Conservation (phyloP, 306 rosid genomes). For the Begonia masoniana region DNA sequence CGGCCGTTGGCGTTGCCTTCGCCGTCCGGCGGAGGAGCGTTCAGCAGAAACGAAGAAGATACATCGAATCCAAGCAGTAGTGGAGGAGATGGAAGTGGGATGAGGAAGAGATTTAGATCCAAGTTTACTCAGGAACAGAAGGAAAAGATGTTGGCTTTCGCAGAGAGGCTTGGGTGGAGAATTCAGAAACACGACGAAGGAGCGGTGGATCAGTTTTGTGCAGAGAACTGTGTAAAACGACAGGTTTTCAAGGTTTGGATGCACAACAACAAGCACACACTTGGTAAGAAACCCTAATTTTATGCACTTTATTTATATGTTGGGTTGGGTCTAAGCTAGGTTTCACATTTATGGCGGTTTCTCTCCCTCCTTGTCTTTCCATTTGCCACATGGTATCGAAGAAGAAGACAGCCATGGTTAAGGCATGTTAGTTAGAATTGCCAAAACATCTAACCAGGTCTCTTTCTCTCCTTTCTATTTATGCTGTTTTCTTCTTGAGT, state of each 20-base stretch:
- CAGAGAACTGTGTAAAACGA: conserved; percentile 35
- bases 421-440: too few relatives aligned
- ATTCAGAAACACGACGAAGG: conserved; percentile 72
- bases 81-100: conserved; percentile 39
- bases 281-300: conserved; percentile 72
- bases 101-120: conserved; percentile 54
- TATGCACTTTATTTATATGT: too few relatives aligned
- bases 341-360: not conserved
- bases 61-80: conserved; percentile 68
- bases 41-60: conserved; percentile 49
- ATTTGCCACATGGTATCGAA: too few relatives aligned
- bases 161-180: conserved; percentile 69
- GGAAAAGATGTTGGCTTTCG: conserved; percentile 74
- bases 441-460: too few relatives aligned
- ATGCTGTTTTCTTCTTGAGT: too few relatives aligned
- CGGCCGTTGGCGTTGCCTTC: conserved; percentile 44
- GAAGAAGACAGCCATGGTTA: too few relatives aligned
- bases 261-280: conserved; percentile 86
- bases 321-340: conserved; percentile 1
- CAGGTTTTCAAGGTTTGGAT: conserved; percentile 85
- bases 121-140: conserved; percentile 70
- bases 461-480: too few relatives aligned
- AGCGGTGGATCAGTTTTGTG: conserved; percentile 56
- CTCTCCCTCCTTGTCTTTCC: not conserved
- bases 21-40: conserved; percentile 20